phyloP scores from a whole-genome alignment of 2,329 filamentous ascomycete species.

The Phialemonium atrogriseum region DNA sequence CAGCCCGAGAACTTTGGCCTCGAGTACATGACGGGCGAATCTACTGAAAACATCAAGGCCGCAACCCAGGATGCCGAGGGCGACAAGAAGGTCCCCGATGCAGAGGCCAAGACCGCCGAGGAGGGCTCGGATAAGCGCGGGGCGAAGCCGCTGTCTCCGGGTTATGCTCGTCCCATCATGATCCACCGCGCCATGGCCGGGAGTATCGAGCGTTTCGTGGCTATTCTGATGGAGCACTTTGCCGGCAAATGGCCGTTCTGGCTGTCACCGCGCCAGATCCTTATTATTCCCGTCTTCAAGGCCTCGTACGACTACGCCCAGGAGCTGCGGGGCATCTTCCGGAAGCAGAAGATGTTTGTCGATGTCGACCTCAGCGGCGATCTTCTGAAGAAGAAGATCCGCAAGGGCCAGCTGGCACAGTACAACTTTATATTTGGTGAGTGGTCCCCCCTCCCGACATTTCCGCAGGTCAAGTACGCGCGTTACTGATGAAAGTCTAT shows the following conservation, averaged over 20 bases:
- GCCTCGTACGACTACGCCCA: constrained; percentile 64
- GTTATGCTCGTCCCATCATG: constrained; percentile 76
- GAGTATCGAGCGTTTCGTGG: constrained; percentile 56
- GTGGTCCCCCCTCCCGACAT: constrained; percentile 12
- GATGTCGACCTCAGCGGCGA: constrained; percentile 67
- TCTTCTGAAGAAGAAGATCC: constrained; percentile 85
- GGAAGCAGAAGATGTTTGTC: constrained; percentile 59
- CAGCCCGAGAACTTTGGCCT: constrained; percentile 78
- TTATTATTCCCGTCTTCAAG: constrained; percentile 70
- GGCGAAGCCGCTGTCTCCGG: constrained; percentile 46
- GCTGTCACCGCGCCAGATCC: constrained; percentile 75
- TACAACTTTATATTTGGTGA: constrained; percentile 77
- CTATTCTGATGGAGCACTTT: constrained; percentile 76
- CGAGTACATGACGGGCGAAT: constrained; percentile 71
- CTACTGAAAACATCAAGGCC: constrained; percentile 9
- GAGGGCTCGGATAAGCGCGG: constrained; percentile 18
- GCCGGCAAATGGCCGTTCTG: constrained; percentile 86
- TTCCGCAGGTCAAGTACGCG: not conserved
- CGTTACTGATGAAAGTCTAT: constrained; percentile 11
- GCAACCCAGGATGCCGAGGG: constrained; percentile 22
- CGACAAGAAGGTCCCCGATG: not conserved
- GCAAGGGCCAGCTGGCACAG: constrained; percentile 68
- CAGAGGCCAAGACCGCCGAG: constrained; percentile 19
- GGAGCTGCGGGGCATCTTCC: constrained; percentile 63
- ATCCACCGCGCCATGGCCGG: constrained; percentile 78